Base-by-base conservation (phyloP, 441 rosid genomes). In the Populus hybrid region DNA sequence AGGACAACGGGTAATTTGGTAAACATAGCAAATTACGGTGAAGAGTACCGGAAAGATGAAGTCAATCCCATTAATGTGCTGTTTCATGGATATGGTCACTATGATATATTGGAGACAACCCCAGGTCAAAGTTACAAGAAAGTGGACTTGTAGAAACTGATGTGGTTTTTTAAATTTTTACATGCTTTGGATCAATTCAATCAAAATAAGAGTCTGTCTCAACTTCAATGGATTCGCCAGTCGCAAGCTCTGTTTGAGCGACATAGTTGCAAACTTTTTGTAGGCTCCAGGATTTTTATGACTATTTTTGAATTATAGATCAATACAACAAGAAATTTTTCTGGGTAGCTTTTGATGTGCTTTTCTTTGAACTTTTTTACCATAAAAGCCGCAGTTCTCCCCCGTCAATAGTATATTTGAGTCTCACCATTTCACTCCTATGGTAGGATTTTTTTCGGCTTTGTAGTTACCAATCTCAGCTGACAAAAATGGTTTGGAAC, bases 1-100 rank as follows among this genome's bases (percentile, higher is more conserved):
- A 79, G 86, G 81, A 77, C 79, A 79, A 81, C 90, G 5, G 85
- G 90, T 23, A 81, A 82, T 67, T 79, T 88, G 83, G 85, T 80
- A 67, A 91, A 77, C 82, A 86, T 91, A 75, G 83, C 90, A 73
- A 85, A 88, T 73, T 91, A 91, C 8, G 95, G 95, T 6, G 86
- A 88, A 80, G 93, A 86, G 73, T 91, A 91, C 81, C 81, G 32
- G 65, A 85, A 83, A 80, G 88, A 82, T 32, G 77, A 81, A 38
- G 89, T 78, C 57, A 81, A 65, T 76, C 85, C 92, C 20, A 87
- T 91, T 66, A 88, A 87, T 6, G 87, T 91, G 75, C 84, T 91
- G 79, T 91, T 90, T 85, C 92, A 91, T 86, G 91, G 92, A 71
- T 90, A 91, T 71, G 93, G 95, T 73, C 95, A 91, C 85, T 91